These are phyloP conservation scores for Ballota nigra DNA, from an alignment of 257 asterid genomes.

Conservation along the genomic window DNA sequence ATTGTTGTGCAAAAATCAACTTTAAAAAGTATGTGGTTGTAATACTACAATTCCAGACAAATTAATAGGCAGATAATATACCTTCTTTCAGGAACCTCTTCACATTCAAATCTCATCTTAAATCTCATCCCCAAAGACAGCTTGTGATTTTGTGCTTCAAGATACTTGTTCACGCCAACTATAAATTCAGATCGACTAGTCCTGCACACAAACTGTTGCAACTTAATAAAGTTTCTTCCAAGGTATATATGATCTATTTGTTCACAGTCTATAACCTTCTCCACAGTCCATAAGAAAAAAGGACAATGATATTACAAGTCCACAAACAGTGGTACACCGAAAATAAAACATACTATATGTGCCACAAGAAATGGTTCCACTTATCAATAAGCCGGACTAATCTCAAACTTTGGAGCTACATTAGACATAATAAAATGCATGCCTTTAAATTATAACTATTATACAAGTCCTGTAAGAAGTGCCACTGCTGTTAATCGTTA, in stretches of 20 bases:
- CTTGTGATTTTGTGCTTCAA: slow-evolving; percentile 84
- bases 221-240: not conserved
- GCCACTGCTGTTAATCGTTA: not conserved
- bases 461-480: not conserved
- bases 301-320: not conserved
- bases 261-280: slow-evolving; percentile 10
- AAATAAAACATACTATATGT: slow-evolving; percentile 4
- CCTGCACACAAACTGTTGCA: slow-evolving; percentile 46
- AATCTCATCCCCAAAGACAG: slow-evolving; percentile 95
- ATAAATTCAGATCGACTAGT: slow-evolving; percentile 91
- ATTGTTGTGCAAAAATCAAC: not conserved
- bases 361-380: not conserved
- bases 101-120: slow-evolving; percentile 98
- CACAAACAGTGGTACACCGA: not conserved
- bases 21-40: not conserved
- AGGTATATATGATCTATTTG: not conserved
- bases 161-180: slow-evolving; percentile 82
- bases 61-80: slow-evolving; percentile 26
- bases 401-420: not conserved
- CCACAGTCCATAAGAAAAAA: not conserved
- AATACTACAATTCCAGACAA: not conserved
- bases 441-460: not conserved
- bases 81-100: slow-evolving; percentile 99
- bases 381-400: not conserved
- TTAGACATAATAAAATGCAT: slow-evolving; percentile 11